Evolutionary conservation across 768 basidiomycete species (phyloP).

Genomic region (Postia placenta): DNA sequence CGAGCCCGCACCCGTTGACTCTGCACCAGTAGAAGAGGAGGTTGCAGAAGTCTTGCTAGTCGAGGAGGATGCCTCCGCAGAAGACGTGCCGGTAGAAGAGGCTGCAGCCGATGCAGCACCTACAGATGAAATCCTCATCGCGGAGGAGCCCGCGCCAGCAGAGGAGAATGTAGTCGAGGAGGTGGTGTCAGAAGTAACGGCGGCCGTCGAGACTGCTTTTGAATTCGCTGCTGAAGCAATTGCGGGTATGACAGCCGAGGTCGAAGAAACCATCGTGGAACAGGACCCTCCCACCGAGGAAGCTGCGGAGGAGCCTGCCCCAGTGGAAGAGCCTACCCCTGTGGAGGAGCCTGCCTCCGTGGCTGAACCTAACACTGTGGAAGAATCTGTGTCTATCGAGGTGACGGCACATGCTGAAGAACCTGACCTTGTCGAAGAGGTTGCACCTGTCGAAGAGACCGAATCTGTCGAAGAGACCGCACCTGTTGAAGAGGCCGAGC

Average conservation of each 20-base stretch:
- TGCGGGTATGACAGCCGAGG: too few species aligned
- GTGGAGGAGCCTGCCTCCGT: not conserved
- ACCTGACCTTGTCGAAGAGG: too few species aligned
- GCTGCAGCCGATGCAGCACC: not conserved
- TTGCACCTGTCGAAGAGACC: not conserved
- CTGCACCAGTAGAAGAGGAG: not conserved
- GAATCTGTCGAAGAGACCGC: not conserved
- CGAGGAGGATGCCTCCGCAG: not conserved
- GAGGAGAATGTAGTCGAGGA: not conserved
- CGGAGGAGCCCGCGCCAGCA: not conserved
- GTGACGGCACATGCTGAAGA: not conserved
- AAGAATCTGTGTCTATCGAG: not conserved
- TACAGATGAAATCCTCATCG: not conserved
- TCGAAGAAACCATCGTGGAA: not conserved
- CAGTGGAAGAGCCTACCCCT: constrained; percentile 5
- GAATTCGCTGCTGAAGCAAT: too few species aligned
- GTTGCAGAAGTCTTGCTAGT: not conserved
- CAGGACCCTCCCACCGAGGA: not conserved
- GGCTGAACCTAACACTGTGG: not conserved
- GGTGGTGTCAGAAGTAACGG: too few species aligned
- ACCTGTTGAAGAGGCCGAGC: not conserved
- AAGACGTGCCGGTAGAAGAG: not conserved
- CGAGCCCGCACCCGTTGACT: not conserved
- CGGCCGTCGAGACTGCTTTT: too few species aligned
- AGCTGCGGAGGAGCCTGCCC: constrained; percentile 3